Percentiles rank a stretch among this genome's conserved stretches.
Conservation (phyloP, 805 yeast species). For the Teunomyces pallodes region DNA sequence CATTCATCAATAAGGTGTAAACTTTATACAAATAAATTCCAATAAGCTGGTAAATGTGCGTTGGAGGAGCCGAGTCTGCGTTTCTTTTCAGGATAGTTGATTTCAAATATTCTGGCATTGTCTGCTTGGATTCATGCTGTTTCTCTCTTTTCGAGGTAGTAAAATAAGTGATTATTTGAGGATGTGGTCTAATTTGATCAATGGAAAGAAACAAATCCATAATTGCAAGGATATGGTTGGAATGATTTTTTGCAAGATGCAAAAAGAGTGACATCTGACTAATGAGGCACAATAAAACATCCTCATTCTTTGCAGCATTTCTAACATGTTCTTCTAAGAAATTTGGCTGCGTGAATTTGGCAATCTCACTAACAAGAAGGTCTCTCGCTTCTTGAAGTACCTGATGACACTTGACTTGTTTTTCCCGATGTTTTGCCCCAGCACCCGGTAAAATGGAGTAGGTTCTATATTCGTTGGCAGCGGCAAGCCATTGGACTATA, state of each 20-base stretch:
- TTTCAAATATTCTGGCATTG: conserved; percentile 5
- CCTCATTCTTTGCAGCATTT: conserved; percentile 18
- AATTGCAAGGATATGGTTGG: conserved; percentile 11
- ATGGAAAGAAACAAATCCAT: conserved; percentile 19
- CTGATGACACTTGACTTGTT: conserved; percentile 16
- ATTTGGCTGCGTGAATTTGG: conserved; percentile 7
- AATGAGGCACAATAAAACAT: conserved; percentile 21
- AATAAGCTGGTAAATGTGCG: conserved; percentile 17
- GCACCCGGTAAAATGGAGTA: conserved; percentile 16
- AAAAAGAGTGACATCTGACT: conserved; percentile 23
- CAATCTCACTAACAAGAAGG: conserved; percentile 9
- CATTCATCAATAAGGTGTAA: conserved; percentile 17
- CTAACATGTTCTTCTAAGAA: conserved; percentile 5
- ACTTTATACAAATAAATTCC: conserved; percentile 16
- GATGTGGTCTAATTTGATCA: conserved; percentile 21
- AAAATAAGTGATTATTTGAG: conserved; percentile 16
- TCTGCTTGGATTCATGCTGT: conserved; percentile 1
- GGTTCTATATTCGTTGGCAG: conserved; percentile 27
- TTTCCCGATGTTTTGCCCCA: conserved; percentile 8
- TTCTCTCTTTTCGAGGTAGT: conserved; percentile 9
- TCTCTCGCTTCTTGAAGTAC: conserved; percentile 11
- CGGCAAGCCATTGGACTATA: conserved; percentile 22
- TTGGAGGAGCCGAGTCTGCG: conserved; percentile 29
- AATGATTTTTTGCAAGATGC: conserved; percentile 17
- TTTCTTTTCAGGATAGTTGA: conserved; percentile 17